Conservation (phyloP, 2,329 filamentous ascomycete species). For the Metarhizium guizhouense region DNA sequence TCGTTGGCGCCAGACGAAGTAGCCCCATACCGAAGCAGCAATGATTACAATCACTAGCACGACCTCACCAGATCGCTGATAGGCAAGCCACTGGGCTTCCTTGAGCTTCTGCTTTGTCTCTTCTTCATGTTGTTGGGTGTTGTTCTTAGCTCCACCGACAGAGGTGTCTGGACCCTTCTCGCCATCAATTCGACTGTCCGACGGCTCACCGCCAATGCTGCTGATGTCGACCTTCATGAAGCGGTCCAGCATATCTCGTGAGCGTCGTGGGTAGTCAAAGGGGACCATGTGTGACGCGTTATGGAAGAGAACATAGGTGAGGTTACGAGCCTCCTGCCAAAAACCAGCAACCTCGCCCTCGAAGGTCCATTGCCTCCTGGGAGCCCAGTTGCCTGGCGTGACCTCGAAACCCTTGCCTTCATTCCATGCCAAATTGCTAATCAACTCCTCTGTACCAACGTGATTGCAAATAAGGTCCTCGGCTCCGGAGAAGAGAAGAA, state of each 20-base stretch:
- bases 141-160: constrained; percentile 59
- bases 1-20: constrained; percentile 56
- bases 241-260: constrained; percentile 92
- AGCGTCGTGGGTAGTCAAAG: constrained; percentile 79
- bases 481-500: constrained; percentile 86
- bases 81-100: constrained; percentile 80
- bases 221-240: constrained; percentile 92
- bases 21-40: constrained; percentile 66
- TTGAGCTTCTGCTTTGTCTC: constrained; percentile 59
- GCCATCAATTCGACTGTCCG: constrained; percentile 75
- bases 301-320: constrained; percentile 93
- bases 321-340: constrained; percentile 88
- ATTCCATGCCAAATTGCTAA: constrained; percentile 86
- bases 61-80: constrained; percentile 78
- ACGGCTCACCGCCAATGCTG: constrained; percentile 71
- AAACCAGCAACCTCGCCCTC: constrained; percentile 82
- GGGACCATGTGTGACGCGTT: constrained; percentile 98
- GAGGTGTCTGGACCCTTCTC: constrained; percentile 72
- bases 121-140: constrained; percentile 44
- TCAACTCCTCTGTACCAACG: constrained; percentile 82
- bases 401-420: constrained; percentile 86
- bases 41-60: constrained; percentile 75
- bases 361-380: constrained; percentile 89
- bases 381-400: constrained; percentile 79
- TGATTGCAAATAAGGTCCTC: constrained; percentile 97